Base-by-base conservation (phyloP, 1,284 basidiomycete species). In the Tausonia pullulans region DNA sequence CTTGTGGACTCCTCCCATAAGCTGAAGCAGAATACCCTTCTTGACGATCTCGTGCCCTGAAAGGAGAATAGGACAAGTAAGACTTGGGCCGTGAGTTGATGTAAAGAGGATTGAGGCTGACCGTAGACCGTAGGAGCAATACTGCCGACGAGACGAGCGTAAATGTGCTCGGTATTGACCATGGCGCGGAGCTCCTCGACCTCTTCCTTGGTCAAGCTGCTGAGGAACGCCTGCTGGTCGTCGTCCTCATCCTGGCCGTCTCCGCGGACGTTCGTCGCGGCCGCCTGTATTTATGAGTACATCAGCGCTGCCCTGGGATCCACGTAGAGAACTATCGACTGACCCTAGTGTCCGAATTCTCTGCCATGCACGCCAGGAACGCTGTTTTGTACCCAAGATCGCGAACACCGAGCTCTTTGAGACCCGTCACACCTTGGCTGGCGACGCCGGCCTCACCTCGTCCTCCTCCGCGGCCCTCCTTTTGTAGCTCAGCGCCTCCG, bases 1-100 rank as follows among this genome's bases (percentile, higher is more conserved):
- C 76, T 99, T 99, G 79, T 98, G 95, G 10, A 98, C 95, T 55
- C 96, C 96, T n/a, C 96, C 95, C 90, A 99, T 92, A 54, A 99
- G 83, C 74, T 98, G 96, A 11, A 98, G 81, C n/a, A 98, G 78
- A 50, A 99, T 82, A 8, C 96, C 96, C 76, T 98, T 98, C 80
- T 98, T 98, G 71, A 97, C 93, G 63, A 97, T 94, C 73, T 98
- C 94, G 74, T 97, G 94, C 0, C 93, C 76, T 78, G 58, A 9
- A 39, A 3, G 27, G 39, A 49, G 4, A 1, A 40, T 11, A 57
- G 52, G 58, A 51, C 11, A 43, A 52, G 44, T 27, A 27, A 27
- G 45, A 9, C 3, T 16, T 49, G 54, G 10, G 11, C 41, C 40
- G 14, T 40, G 45, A 60, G 46, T 46, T 14, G 27, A 27, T 27